Evolutionary conservation across 1,139 yeast species (phyloP), one percentile per base, ranked within the genome.

Genomic region (Diutina sp.): DNA sequence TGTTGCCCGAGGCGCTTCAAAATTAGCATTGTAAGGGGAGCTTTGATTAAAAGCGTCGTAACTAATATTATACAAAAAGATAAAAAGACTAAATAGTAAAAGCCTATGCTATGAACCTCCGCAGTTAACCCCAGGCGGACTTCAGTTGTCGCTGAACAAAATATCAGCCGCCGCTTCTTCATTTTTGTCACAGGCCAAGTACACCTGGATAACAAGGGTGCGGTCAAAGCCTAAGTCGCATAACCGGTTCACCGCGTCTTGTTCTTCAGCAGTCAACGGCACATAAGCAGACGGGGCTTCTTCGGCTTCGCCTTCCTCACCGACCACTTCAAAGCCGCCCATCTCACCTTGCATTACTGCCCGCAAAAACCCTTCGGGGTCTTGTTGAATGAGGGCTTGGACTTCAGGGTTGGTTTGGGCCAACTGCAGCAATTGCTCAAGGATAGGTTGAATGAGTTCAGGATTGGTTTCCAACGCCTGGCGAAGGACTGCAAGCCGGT

Each of bases 141-240:
- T 47, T 61, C 67, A 74, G 72, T 71, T 70, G 69, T 75, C 79
- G 66, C 84, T 79, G 67, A 87, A 88, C 65, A 93, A 77, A 66
- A 90, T 83, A 72, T 93, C 95, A 48, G 98, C 99, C 53, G 99
- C 90, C 65, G 90, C 81, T 74, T 93, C 97, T 73, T 93, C 99
- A 72, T 93, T 90, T 75, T 91, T 93, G 67, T 95, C 99, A 71
- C 99, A 93, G 54, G 98, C 99, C 79, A 95, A 85, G 73, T 90
- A 95, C 46, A 95, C 96, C 73, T 91, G 97, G 60, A 91, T 83
- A 55, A 88, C 99, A 60, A 87, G 74, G 64, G 85, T 80, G 63
- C 96, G 82, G 62, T 89, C 96, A 67, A 93, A 93, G 0, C 99
- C 99, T 62, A 93, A 79, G 67, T 87, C 98, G 68, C 95, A 86